Evolutionary conservation across 2,329 filamentous ascomycete species (phyloP).

Genomic region (Neophaeococcomyces aloes): DNA sequence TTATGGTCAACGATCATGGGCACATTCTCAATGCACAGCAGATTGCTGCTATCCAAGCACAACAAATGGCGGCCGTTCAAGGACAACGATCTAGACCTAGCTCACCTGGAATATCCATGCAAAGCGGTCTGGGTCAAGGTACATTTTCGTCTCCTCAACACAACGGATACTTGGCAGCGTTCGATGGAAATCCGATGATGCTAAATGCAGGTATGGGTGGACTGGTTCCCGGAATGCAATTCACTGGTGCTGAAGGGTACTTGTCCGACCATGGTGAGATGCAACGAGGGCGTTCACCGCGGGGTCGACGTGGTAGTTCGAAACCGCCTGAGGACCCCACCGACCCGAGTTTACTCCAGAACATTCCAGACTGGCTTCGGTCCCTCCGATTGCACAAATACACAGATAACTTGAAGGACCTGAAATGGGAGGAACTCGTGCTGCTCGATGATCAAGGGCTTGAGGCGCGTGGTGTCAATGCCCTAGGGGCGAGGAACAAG

Average conservation of each 20-base stretch:
- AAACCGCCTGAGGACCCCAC: slow-evolving; percentile 98
- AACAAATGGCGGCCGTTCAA: slow-evolving; percentile 46
- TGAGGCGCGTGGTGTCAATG: slow-evolving; percentile 87
- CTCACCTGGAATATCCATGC: slow-evolving; percentile 79
- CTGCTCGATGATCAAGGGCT: slow-evolving; percentile 87
- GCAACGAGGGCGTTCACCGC: slow-evolving; percentile 77
- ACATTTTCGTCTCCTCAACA: slow-evolving; percentile 78
- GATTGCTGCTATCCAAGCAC: slow-evolving; percentile 67
- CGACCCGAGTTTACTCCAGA: slow-evolving; percentile 76
- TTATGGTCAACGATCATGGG: slow-evolving; percentile 91
- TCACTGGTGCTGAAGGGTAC: slow-evolving; percentile 68
- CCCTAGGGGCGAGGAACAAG: slow-evolving; percentile 86
- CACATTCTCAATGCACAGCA: slow-evolving; percentile 80
- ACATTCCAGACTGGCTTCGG: slow-evolving; percentile 92
- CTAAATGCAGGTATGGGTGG: slow-evolving; percentile 61
- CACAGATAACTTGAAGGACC: slow-evolving; percentile 92
- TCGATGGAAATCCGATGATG: slow-evolving; percentile 62
- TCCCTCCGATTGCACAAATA: slow-evolving; percentile 96
- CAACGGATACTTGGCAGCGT: slow-evolving; percentile 86
- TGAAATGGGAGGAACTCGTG: slow-evolving; percentile 90
- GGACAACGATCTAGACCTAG: slow-evolving; percentile 73
- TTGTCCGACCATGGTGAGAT: slow-evolving; percentile 91
- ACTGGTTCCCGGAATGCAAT: slow-evolving; percentile 53
- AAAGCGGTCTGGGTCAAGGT: slow-evolving; percentile 32
- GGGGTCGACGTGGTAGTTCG: slow-evolving; percentile 83